Conservation (phyloP, 1,284 basidiomycete species). For the Inonotus hispidus region DNA sequence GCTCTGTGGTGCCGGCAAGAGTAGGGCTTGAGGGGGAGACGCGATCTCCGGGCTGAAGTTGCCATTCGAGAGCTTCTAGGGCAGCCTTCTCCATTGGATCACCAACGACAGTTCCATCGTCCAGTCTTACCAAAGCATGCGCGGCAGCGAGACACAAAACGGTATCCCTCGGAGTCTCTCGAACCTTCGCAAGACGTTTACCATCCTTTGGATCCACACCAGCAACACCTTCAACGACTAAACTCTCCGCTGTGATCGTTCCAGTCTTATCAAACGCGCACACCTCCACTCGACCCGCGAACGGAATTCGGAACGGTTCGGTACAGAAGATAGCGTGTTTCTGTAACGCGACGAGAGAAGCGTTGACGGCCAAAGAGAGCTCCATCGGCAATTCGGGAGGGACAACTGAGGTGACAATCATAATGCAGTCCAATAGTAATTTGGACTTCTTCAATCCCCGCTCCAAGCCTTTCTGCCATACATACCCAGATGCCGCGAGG, state of each 20-base stretch:
- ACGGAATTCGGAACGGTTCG: conserved; percentile 94
- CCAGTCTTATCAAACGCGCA: conserved; percentile 99
- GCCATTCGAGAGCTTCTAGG: conserved; percentile 89
- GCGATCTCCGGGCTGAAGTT: conserved; percentile 60
- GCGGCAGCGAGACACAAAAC: conserved; percentile 89
- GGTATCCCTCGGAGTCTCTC: conserved; percentile 72
- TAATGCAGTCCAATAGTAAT: conserved; percentile 85
- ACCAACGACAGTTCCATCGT: conserved; percentile 90
- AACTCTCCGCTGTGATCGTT: conserved; percentile 90
- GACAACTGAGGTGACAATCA: conserved; percentile 94
- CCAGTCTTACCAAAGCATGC: conserved; percentile 90
- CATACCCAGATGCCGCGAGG: conserved; percentile 92
- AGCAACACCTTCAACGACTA: conserved; percentile 90
- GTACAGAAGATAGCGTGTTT: conserved; percentile 82
- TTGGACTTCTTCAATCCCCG: conserved; percentile 90
- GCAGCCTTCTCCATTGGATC: conserved; percentile 99
- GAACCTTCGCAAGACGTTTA: conserved; percentile 72
- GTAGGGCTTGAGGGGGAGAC: conserved; percentile 21
- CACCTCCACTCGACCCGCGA: conserved; percentile 88
- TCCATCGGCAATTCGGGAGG: conserved; percentile 97
- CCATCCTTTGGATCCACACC: conserved; percentile 67
- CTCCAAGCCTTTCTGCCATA: conserved; percentile 92
- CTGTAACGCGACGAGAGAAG: conserved; percentile 79
- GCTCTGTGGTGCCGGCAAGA: conserved; percentile 50
- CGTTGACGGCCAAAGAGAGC: conserved; percentile 89